Evolutionary conservation across 2,329 filamentous ascomycete genomes (phyloP).

Genomic region (Drechslerella coelobrocha): DNA sequence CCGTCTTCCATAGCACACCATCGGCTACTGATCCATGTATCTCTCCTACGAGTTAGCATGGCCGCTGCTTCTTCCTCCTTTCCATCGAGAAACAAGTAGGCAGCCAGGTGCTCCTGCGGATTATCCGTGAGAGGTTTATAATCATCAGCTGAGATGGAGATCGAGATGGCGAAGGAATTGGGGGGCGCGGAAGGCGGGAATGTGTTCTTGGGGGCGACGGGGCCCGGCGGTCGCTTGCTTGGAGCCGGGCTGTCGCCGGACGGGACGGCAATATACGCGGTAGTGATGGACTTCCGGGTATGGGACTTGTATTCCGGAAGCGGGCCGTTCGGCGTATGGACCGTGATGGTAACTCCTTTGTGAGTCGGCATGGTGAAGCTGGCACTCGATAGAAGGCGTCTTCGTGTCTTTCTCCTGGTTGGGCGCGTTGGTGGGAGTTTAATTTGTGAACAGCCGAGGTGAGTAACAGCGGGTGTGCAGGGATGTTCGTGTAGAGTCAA

Average conservation of each 20-base stretch:
- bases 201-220: conserved; percentile 69
- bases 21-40: conserved; percentile 98
- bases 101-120: conserved; percentile 89
- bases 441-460: conserved; percentile 9
- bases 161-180: conserved; percentile 98
- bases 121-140: conserved; percentile 91
- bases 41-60: conserved; percentile 85
- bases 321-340: conserved; percentile 77
- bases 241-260: conserved; percentile 31
- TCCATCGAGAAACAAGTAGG: conserved; percentile 99
- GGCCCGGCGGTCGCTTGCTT: conserved; percentile 64
- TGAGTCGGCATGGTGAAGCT: conserved; percentile 80
- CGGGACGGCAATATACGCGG: conserved; percentile 94
- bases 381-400: conserved; percentile 2
- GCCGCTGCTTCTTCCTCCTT: conserved; percentile 95
- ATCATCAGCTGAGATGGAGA: conserved; percentile 79
- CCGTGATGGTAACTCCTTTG: conserved; percentile 97
- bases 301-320: conserved; percentile 93
- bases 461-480: not conserved
- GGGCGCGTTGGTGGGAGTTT: not conserved
- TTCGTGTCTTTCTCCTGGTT: conserved; percentile 1
- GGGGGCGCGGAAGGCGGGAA: conserved; percentile 77
- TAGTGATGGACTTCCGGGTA: conserved; percentile 91
- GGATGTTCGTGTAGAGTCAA: not conserved
- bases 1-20: conserved; percentile 96